Conservation (phyloP, 1,284 basidiomycete genomes). For the Nidula niveotomentosa region DNA sequence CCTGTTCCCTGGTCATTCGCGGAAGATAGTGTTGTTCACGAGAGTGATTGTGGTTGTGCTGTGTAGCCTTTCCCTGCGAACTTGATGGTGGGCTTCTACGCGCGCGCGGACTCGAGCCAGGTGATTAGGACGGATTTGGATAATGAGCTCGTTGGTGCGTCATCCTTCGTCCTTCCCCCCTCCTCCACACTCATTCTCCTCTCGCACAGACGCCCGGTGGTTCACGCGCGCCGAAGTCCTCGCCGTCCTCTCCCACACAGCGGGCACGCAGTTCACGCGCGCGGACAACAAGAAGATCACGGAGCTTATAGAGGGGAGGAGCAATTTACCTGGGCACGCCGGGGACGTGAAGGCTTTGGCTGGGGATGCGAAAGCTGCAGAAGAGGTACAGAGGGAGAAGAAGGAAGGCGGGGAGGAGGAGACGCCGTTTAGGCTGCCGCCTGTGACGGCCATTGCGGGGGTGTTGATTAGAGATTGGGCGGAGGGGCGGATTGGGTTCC, state of each 20-base stretch:
- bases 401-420: conserved; percentile 19
- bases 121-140: conserved; percentile 88
- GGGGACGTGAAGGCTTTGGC: no score
- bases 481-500: conserved; percentile 38
- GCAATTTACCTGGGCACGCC: conserved; percentile 6
- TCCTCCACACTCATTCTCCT: background rate
- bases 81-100: conserved; percentile 91
- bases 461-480: conserved; percentile 69
- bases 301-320: conserved; percentile 32
- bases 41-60: background rate
- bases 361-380: no score
- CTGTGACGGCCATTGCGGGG: conserved; percentile 67
- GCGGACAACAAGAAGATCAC: conserved; percentile 64
- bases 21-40: background rate
- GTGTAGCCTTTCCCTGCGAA: conserved; percentile 83
- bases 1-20: background rate
- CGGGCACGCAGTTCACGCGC: conserved; percentile 53
- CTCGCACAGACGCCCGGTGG: conserved; percentile 79
- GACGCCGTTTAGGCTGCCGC: conserved; percentile 65
- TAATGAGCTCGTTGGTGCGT: conserved; percentile 89
- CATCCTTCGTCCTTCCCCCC: conserved; percentile 1
- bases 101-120: conserved; percentile 70
- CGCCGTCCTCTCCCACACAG: conserved; percentile 55
- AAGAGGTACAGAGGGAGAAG: no score
- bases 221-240: conserved; percentile 78